Base-by-base conservation (phyloP, 139 green algal genomes). In the Chlamydomonas sp. region DNA sequence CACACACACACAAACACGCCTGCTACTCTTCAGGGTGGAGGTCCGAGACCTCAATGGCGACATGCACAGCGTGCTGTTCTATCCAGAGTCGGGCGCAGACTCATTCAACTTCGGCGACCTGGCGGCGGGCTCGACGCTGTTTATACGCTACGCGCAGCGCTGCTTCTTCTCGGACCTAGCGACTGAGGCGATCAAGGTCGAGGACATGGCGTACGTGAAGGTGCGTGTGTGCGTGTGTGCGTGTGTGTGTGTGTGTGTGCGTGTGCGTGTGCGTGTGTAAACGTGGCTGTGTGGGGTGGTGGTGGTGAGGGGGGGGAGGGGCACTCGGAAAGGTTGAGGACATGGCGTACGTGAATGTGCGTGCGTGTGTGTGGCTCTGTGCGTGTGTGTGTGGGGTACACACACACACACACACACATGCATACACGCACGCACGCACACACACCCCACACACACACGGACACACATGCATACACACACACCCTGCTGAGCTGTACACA, bases 81-180 rank as follows among this genome's bases (percentile, higher is more conserved):
- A 58, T 35, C 64, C 69, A 30, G 65, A 71, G 34, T 63, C 71
- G 48, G 66, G 35, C 48, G 29, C 26, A 13, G 71, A 63, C 63
- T 34, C 5, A 3, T 50, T 80, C 28, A 47, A 76, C 37, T 78
- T 73, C 33, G 13, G 5, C 2, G 39, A 73, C 3, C 71, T 86
- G 35, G 50, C 35, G n/a, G 36, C n/a, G 0, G 80, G 80, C n/a
- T 24, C 37, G 54, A 86, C 76, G 1, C 29, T 83, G 8, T 86
- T 86, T 69, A 69, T 86, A 29, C 69, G 80, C 3, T 86, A 86
- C 58, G 80, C 80, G 1, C 39, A 64, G 50, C 73, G 79, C 16
- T 78, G 68, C 37, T 86, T 77, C 77, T 86, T 86, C 69, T 74
- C 54, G 1, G 80, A 86, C 69, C 72, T 86, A 16, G 67, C 66